phyloP scores from a whole-genome alignment of 305 asterid genomes.

The Petunia hybrid region DNA sequence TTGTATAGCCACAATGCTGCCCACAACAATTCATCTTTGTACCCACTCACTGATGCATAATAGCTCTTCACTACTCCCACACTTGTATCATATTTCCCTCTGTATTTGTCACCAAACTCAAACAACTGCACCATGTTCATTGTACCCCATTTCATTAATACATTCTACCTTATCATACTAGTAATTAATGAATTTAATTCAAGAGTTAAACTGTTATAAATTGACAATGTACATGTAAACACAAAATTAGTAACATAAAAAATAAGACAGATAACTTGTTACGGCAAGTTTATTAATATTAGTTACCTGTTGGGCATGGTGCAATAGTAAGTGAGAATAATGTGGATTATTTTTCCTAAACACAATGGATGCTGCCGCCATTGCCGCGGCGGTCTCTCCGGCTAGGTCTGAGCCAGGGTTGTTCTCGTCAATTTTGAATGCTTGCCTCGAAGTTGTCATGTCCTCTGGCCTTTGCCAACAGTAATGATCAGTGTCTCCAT shows the following conservation, averaged over 20 bases:
- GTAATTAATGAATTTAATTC: not conserved
- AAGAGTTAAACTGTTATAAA: too few species aligned
- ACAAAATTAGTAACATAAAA: too few species aligned
- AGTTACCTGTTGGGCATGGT: conserved; percentile 45
- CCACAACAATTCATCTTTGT: conserved; percentile 54
- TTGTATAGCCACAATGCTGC: conserved; percentile 48
- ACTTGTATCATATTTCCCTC: conserved; percentile 65
- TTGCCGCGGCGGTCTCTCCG: conserved; percentile 61
- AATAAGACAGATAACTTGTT: too few species aligned
- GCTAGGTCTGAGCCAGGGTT: conserved; percentile 58
- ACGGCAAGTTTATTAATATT: too few species aligned
- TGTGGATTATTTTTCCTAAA: conserved; percentile 46
- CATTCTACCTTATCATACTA: not conserved
- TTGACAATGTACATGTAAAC: too few species aligned
- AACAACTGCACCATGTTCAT: conserved; percentile 48
- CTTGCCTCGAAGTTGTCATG: conserved; percentile 58
- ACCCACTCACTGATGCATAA: conserved; percentile 48
- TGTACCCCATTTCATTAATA: not conserved
- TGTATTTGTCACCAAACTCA: conserved; percentile 67
- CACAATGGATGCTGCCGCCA: conserved; percentile 61
- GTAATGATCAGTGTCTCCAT: conserved; percentile 56
- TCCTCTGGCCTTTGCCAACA: conserved; percentile 66
- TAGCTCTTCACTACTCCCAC: conserved; percentile 48
- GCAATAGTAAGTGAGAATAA: conserved; percentile 50
- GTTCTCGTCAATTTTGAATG: conserved; percentile 50